Evolutionary conservation across 2,329 filamentous ascomycete genomes (phyloP).

Genomic region (Sporothrix luriei): DNA sequence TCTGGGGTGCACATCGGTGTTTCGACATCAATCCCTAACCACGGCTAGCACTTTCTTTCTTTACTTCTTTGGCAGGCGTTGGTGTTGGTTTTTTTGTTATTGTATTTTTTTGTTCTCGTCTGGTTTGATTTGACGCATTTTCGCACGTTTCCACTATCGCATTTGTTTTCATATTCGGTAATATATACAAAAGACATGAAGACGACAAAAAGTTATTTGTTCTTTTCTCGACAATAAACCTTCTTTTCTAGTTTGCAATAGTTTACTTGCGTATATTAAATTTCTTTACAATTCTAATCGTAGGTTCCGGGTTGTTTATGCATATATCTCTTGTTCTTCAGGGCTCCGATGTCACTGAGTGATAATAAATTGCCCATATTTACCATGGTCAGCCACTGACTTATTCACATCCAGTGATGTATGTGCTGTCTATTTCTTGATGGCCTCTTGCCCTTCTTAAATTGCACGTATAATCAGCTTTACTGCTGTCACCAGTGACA

Average conservation of each 20-base stretch:
- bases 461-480: neutral
- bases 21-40: neutral
- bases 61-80: conserved; percentile 1
- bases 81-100: neutral
- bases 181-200: conserved; percentile 21
- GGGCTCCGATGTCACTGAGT: no score
- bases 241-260: neutral
- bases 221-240: neutral
- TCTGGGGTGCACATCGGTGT: neutral
- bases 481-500: neutral
- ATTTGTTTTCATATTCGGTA: conserved; percentile 9
- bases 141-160: neutral
- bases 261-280: neutral
- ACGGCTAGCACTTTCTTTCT: neutral
- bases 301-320: neutral
- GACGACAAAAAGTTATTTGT: conserved; percentile 11
- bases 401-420: neutral
- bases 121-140: neutral
- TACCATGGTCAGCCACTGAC: no score
- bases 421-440: neutral
- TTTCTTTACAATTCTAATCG: neutral
- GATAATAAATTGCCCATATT: no score
- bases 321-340: no score
- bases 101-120: neutral
- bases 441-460: neutral